Evolutionary conservation across 2,329 filamentous ascomycete genomes (phyloP), one percentile per base, ranked within the genome.

Genomic region (Dothideomycetes sp.): DNA sequence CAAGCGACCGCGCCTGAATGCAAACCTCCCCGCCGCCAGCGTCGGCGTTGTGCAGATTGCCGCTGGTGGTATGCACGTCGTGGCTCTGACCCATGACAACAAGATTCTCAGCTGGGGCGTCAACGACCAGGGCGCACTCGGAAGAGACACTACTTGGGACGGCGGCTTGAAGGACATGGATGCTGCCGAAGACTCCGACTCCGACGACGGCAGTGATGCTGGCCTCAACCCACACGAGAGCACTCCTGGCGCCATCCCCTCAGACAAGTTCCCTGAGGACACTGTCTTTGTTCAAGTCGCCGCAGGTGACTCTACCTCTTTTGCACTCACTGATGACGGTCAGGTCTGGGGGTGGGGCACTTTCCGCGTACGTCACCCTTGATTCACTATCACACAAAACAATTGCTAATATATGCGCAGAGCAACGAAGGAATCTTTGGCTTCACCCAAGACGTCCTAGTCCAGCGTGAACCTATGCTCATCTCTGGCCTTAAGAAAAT

Each of bases 91-190:
- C 36, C 73, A 79, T 49, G 81, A 89, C 59, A 85, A 87, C 67
- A 79, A 79, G 62, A 82, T 93, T 49, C 65, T 86, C 39, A 87
- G 83, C 19, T 93, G 85, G 85, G 85, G 85, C 39, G 84, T 91
- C 50, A 91, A 91, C 56, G 85, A 93, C 54, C 79, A 87, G 54
- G 81, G 82, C 46, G 83, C 85, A 7, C 71, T 93, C 29, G 85
- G 85, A 31, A 72, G 85, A 54, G 74, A 84, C 54, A 88, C 82
- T 3, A 64, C 64, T 10, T 81, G 78, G 70, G 74, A 80, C 2
- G 80, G 80, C 36, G 77, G 76, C 38, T 60, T 71, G 51, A 66
- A 65, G 47, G 69, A 73, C 42, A 63, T 72, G 36, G 74, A 75
- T 15, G 72, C 70, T 7, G 69, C 66, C n/a, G 67, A 69, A 33